These are phyloP conservation scores for Diaporthe destruens DNA, from an alignment of 2,329 filamentous ascomycete species.

Conservation along the genomic window DNA sequence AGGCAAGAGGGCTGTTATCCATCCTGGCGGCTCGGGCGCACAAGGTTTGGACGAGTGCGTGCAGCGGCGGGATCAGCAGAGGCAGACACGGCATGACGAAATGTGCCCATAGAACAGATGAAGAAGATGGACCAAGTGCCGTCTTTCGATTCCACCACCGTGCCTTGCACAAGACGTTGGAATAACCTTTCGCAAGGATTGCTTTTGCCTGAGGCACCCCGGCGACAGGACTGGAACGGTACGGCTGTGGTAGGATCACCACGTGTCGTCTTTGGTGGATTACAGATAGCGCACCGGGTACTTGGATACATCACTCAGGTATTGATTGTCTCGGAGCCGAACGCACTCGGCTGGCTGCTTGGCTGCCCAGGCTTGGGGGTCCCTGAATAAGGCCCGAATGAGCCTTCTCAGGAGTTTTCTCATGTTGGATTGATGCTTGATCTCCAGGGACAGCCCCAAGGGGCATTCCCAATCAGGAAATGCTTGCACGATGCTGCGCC, in stretches of 20 bases:
- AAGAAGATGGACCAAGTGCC: background rate
- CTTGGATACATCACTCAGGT: background rate
- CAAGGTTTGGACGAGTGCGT: slow-evolving; percentile 19
- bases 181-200: slow-evolving; percentile 15
- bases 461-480: slow-evolving; percentile 2
- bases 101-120: background rate
- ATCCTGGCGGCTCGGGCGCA: background rate
- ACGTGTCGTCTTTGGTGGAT: background rate
- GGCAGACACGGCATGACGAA: slow-evolving; percentile 5
- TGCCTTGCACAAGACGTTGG: slow-evolving; percentile 2
- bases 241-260: background rate
- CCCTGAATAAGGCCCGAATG: background rate
- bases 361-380: background rate
- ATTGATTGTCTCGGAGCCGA: background rate
- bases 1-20: too few species aligned
- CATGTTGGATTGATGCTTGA: background rate
- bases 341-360: background rate
- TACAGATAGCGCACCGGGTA: background rate
- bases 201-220: background rate
- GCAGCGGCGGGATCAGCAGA: background rate
- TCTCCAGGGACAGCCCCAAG: background rate
- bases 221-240: background rate
- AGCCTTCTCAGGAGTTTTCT: background rate
- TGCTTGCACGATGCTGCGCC: background rate
- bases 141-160: background rate